A percentile compares a stretch with the other conserved stretches of the same genome.
Evolutionary conservation across 139 green algal genomes (phyloP).

Genomic region (Asterochloris erici): DNA sequence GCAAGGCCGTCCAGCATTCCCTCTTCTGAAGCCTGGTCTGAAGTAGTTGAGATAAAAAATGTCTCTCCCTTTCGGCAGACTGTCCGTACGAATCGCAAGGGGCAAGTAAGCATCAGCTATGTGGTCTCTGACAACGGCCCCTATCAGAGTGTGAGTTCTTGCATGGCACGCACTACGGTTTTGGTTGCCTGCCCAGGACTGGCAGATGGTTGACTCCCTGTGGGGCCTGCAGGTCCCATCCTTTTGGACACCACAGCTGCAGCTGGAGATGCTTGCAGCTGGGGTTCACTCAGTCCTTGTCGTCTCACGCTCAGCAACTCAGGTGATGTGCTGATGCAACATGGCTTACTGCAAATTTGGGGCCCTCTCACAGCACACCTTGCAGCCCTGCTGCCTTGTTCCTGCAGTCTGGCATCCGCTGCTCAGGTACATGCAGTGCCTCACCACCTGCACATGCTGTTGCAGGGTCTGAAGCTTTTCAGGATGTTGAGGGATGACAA

Average conservation of each 20-base stretch:
- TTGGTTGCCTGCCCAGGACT: neutral
- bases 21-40: slow-evolving; percentile 7
- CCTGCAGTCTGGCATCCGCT: neutral
- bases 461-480: slow-evolving; percentile 52
- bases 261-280: slow-evolving; percentile 65
- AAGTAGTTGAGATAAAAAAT: slow-evolving; percentile 82
- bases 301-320: slow-evolving; percentile 55
- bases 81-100: neutral
- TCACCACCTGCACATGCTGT: neutral
- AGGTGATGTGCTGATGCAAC: slow-evolving; percentile 4
- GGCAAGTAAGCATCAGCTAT: slow-evolving; percentile 15
- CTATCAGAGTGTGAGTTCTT: slow-evolving; percentile 12
- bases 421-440: neutral
- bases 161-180: neutral
- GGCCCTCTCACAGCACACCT: neutral
- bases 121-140: slow-evolving; percentile 38
- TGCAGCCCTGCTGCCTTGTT: neutral
- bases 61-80: slow-evolving; percentile 55
- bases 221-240: slow-evolving; percentile 24
- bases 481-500: slow-evolving; percentile 46
- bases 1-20: too few relatives aligned
- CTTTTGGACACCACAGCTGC: slow-evolving; percentile 72
- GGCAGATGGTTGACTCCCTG: neutral
- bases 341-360: too few relatives aligned
- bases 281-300: slow-evolving; percentile 45